Evolutionary conservation across 2,329 filamentous ascomycete species (phyloP).

Genomic region (Colletotrichum filicis): DNA sequence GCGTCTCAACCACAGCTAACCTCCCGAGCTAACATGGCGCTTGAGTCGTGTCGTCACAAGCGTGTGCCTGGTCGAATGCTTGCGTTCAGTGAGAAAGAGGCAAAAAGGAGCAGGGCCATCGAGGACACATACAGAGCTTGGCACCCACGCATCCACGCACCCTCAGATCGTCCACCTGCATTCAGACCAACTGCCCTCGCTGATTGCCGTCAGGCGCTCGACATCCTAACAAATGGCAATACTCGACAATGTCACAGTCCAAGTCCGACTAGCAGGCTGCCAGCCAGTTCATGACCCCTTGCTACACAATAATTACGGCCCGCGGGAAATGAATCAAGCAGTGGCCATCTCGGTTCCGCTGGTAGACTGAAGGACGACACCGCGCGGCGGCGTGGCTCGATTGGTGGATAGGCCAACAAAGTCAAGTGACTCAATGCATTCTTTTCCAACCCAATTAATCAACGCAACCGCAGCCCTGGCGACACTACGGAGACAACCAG

Average conservation of each 20-base stretch:
- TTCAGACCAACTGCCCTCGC: not conserved
- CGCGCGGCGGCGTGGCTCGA: constrained; percentile 1
- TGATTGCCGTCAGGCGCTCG: constrained; percentile 19
- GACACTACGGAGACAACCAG: not conserved
- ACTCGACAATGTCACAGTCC: not conserved
- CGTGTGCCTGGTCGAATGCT: not conserved
- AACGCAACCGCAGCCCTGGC: constrained; percentile 6
- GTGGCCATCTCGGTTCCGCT: constrained; percentile 4
- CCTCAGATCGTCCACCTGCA: not conserved
- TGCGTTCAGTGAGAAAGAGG: not conserved
- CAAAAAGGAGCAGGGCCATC: not conserved
- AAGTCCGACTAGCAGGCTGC: constrained; percentile 3
- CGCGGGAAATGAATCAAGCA: not conserved
- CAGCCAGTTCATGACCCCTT: not conserved
- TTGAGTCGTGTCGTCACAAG: constrained; percentile 13
- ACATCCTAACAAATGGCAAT: not conserved
- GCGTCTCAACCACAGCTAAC: not conserved
- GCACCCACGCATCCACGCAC: not conserved
- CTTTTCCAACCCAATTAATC: constrained; percentile 4
- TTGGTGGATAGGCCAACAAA: not conserved
- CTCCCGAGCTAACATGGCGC: not conserved
- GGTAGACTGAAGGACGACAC: not conserved
- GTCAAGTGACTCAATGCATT: constrained; percentile 26
- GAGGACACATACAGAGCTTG: not conserved
- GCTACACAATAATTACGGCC: not conserved